Base-by-base conservation (phyloP, 1,284 basidiomycete genomes). In the Leccinum solheimii region DNA sequence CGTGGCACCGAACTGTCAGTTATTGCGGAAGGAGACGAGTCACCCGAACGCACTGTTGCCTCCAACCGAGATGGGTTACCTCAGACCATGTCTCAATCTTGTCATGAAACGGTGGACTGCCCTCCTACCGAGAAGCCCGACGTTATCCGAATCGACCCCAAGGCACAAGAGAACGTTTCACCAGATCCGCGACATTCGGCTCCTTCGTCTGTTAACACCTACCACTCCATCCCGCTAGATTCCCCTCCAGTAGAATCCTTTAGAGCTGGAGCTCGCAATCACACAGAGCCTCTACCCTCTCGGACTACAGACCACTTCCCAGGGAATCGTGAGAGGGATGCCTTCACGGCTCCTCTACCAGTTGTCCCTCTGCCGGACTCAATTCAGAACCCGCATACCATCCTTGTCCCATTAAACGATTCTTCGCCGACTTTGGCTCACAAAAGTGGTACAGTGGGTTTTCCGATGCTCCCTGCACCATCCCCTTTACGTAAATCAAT, bases 11-110 rank as follows among this genome's bases (percentile, higher is more conserved):
- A 86, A 56, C 72, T 91, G 23, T 91, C 88, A 36, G 79, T 90
- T 57, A 91, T 91, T 60, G 85, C 81, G 1, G 89, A 91, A 73
- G 87, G 83, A 56, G 87, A 91, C 51, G 88, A 90, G 68, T 75
- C 77, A 9, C 74, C 71, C 4, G 83, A 86, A 55, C 74, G 75
- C 3, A 23, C 61, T n/a, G 7, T 55, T 30, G 14, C 32, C 53
- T 55, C 56, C 48, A 27, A 43, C 19, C 54, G 40, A 26, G 56
- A 40, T n/a, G 30, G 23, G 50, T 52, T 40, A 38, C 43, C 45
- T 52, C 60, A 60, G 9, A 30, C n/a, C 1, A 16, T 38, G 3
- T 34, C 55, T 51, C 58, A 6, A 50, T 16, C n/a, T 51, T 10
- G 0, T 11, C 21, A 51, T 27, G 54, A 27, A 55, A 14, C 30